These are phyloP conservation scores for Xylariales sp. DNA, from an alignment of 2,329 filamentous ascomycete genomes.

Conservation along the genomic window DNA sequence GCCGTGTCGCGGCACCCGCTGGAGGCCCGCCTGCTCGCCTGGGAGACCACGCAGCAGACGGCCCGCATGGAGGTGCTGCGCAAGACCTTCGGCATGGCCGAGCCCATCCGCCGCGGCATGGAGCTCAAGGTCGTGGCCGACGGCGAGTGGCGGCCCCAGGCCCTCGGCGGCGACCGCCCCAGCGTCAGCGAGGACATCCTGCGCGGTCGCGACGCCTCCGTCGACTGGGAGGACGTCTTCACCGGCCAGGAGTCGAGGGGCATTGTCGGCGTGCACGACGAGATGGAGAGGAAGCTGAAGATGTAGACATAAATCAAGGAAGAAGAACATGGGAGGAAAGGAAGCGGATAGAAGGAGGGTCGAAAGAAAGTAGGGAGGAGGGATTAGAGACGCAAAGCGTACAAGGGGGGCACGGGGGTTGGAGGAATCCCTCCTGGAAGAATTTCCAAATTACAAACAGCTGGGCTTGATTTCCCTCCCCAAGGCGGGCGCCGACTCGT, in stretches of 20 bases:
- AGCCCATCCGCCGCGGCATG: slow-evolving; percentile 91
- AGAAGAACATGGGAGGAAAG: slow-evolving; percentile 12
- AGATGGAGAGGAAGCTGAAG: slow-evolving; percentile 90
- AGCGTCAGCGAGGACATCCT: slow-evolving; percentile 89
- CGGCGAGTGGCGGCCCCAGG: slow-evolving; percentile 74
- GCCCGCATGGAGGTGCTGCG: slow-evolving; percentile 87
- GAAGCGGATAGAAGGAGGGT: not conserved
- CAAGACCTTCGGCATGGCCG: slow-evolving; percentile 84
- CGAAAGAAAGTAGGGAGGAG: no score
- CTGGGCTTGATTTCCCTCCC: no score
- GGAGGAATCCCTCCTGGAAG: no score
- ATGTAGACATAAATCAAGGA: slow-evolving; percentile 50
- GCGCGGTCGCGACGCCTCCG: slow-evolving; percentile 68
- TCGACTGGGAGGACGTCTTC: slow-evolving; percentile 94
- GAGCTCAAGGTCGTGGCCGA: slow-evolving; percentile 84
- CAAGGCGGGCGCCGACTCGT: no score
- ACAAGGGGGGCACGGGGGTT: no score
- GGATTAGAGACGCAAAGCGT: no score
- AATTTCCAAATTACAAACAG: slow-evolving; percentile 5
- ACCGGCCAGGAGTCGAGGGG: slow-evolving; percentile 70
- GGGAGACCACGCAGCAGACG: slow-evolving; percentile 83
- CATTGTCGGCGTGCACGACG: slow-evolving; percentile 73
- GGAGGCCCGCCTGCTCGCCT: slow-evolving; percentile 81
- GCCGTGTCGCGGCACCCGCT: slow-evolving; percentile 79
- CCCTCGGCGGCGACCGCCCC: slow-evolving; percentile 57